A percentile compares a stretch with the other conserved stretches of the same genome.
Conservation (phyloP, 495 filamentous ascomycete genomes). For the Amorphotheca resinae region DNA sequence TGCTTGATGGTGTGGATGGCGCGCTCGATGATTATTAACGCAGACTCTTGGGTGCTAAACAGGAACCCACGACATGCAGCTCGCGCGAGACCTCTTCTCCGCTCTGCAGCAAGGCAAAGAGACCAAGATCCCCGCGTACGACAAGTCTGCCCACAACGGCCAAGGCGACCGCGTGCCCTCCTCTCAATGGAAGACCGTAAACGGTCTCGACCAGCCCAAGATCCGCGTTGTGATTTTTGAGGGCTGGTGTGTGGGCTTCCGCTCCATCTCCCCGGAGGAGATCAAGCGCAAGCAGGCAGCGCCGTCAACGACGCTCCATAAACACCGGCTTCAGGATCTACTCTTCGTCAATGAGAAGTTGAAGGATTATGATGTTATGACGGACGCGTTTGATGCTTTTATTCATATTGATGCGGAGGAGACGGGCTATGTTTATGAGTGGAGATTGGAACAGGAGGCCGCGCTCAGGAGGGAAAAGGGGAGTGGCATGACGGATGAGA, state of each 20-base stretch:
- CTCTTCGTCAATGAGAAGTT: constrained; percentile 60
- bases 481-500: constrained; percentile 58
- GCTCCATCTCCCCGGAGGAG: constrained; percentile 30
- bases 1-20: neutral
- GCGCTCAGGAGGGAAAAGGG: constrained; percentile 51
- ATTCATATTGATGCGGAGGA: constrained; percentile 82
- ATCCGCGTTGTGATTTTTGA: constrained; percentile 71
- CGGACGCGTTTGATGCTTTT: constrained; percentile 64
- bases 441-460: constrained; percentile 74
- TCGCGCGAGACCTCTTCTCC: constrained; percentile 49
- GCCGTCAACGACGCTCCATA: constrained; percentile 30
- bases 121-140: constrained; percentile 63
- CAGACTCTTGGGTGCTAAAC: constrained; percentile 14
- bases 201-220: constrained; percentile 35
- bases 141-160: constrained; percentile 69
- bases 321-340: constrained; percentile 45
- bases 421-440: constrained; percentile 68
- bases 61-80: constrained; percentile 69
- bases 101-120: constrained; percentile 40
- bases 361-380: constrained; percentile 56
- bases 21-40: neutral
- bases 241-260: constrained; percentile 89
- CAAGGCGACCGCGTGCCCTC: constrained; percentile 62
- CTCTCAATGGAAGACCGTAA: constrained; percentile 48
- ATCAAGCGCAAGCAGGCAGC: constrained; percentile 33